Evolutionary conservation across 139 green algal species (phyloP).

Genomic region (Chlorella sp.): DNA sequence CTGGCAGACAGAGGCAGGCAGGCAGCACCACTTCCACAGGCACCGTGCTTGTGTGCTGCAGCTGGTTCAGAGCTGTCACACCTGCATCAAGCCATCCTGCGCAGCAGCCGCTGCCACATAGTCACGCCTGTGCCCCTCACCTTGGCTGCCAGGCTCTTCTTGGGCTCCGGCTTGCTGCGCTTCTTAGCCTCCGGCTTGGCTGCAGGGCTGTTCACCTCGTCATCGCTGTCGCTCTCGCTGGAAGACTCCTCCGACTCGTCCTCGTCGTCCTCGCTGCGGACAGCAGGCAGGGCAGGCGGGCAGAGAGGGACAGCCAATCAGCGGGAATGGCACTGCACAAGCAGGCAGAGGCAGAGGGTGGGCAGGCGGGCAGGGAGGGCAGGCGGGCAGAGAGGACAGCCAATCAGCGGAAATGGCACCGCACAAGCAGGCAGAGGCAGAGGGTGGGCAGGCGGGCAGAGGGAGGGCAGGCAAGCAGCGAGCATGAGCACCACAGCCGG

Average conservation of each 20-base stretch:
- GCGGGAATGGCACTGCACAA: neutral
- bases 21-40: neutral
- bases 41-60: neutral
- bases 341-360: neutral
- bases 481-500: too few relatives aligned
- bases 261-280: constrained; percentile 20
- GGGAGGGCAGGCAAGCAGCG: too few relatives aligned
- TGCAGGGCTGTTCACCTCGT: constrained; percentile 18
- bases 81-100: neutral
- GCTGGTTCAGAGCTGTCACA: too few relatives aligned
- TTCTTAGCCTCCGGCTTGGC: constrained; percentile 25
- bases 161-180: constrained; percentile 33
- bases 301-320: neutral
- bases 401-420: neutral
- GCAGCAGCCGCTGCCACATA: neutral
- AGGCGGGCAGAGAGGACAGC: neutral
- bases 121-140: neutral
- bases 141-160: constrained; percentile 39
- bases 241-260: constrained; percentile 1
- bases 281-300: neutral
- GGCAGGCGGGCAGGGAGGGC: neutral
- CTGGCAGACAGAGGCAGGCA: neutral
- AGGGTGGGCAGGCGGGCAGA: too few relatives aligned
- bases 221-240: neutral
- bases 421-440: neutral